phyloP scores from a whole-genome alignment of 768 basidiomycete genomes.

The Naganishia kalamii region DNA sequence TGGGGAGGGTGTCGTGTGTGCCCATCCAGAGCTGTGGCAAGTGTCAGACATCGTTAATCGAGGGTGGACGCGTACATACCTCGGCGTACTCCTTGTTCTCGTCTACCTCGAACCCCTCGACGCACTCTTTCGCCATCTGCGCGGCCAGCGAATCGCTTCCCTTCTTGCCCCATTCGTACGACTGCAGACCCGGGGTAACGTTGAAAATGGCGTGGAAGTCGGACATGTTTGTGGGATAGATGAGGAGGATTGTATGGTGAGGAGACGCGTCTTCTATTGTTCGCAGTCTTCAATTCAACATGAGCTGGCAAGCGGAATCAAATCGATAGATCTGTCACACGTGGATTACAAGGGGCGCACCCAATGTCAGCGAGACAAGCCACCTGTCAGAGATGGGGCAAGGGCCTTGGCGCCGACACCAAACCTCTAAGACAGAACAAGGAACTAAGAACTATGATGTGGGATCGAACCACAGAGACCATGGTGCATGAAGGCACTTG shows the following conservation, averaged over 20 bases:
- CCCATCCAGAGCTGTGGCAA: constrained; percentile 89
- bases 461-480: too few relatives aligned
- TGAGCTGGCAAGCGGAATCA: too few relatives aligned
- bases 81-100: constrained; percentile 81
- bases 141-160: constrained; percentile 80
- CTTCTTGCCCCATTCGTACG: constrained; percentile 91
- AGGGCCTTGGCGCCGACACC: too few relatives aligned
- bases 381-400: too few relatives aligned
- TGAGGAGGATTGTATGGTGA: background rate
- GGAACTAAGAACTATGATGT: too few relatives aligned
- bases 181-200: constrained; percentile 73
- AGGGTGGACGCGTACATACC: constrained; percentile 51
- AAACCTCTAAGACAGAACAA: too few relatives aligned
- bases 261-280: background rate
- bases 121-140: constrained; percentile 61
- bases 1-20: constrained; percentile 74
- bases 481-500: too few relatives aligned
- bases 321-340: too few relatives aligned
- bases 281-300: too few relatives aligned
- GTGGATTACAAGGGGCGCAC: too few relatives aligned
- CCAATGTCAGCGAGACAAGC: too few relatives aligned
- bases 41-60: background rate
- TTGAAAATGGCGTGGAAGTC: constrained; percentile 56
- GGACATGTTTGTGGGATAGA: constrained; percentile 17
- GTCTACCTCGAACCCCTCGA: constrained; percentile 64